Percentiles rank a stretch among this genome's conserved stretches.
These are phyloP conservation scores for Astragalus membranaceus DNA, from an alignment of 306 rosid species.

Conservation along the genomic window DNA sequence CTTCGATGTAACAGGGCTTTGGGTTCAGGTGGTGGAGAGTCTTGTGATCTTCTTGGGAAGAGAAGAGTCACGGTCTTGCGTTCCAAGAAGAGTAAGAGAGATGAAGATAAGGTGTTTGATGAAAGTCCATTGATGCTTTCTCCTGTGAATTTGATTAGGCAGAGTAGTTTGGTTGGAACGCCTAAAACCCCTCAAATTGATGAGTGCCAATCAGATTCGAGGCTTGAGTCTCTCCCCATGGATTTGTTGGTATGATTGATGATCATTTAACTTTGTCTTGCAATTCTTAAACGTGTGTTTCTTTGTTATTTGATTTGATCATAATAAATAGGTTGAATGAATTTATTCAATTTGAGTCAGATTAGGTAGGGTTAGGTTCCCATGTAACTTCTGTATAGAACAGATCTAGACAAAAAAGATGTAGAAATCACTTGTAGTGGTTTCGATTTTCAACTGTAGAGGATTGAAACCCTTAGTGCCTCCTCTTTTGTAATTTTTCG, in stretches of 20 bases:
- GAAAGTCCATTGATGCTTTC: conserved; percentile 65
- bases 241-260: conserved; percentile 62
- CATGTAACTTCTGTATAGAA: background rate
- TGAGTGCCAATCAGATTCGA: conserved; percentile 49
- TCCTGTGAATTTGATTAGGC: conserved; percentile 58
- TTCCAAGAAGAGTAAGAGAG: conserved; percentile 24
- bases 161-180: conserved; percentile 40
- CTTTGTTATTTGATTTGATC: background rate
- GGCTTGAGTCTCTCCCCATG: conserved; percentile 78
- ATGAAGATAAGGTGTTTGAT: conserved; percentile 41
- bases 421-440: background rate
- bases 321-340: background rate
- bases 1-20: conserved; percentile 49
- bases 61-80: conserved; percentile 52
- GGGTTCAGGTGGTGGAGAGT: conserved; percentile 12
- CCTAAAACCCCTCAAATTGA: conserved; percentile 67
- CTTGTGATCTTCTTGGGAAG: conserved; percentile 60
- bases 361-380: background rate
- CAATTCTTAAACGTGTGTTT: background rate
- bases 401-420: background rate
- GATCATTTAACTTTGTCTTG: background rate
- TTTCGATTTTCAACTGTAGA: background rate
- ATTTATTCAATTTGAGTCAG: no score
- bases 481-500: background rate
- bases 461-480: background rate